Evolutionary conservation across 2,329 filamentous ascomycete species (phyloP).

Genomic region (Botrytis fabae): DNA sequence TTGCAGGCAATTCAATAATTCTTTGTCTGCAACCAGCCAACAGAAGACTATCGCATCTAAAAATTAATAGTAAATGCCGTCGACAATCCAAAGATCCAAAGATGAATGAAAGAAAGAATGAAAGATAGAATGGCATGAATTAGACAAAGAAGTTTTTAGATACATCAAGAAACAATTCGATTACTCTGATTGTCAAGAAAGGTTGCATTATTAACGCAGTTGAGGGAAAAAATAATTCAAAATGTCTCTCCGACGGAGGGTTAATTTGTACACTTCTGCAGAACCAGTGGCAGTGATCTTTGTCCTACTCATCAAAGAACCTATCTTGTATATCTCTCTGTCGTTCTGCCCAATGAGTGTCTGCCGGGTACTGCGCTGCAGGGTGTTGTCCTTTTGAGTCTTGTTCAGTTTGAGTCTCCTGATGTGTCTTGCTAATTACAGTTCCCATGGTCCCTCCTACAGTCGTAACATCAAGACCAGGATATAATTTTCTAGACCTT

Average conservation of each 20-base stretch:
- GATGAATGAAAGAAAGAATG: not conserved
- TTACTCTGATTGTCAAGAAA: not conserved
- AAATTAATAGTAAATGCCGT: too few species aligned
- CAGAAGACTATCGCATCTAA: too few species aligned
- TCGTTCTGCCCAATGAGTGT: not conserved
- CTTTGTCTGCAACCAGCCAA: not conserved
- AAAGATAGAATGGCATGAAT: not conserved
- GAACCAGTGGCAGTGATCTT: not conserved
- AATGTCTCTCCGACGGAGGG: too few species aligned
- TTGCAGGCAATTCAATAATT: not conserved
- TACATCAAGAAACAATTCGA: not conserved
- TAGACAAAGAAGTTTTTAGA: not conserved
- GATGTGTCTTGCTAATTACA: not conserved
- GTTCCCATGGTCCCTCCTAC: too few species aligned
- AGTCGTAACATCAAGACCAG: not conserved
- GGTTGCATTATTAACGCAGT: too few species aligned
- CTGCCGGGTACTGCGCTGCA: not conserved
- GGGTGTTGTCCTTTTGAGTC: not conserved
- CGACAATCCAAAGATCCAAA: not conserved
- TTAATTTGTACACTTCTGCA: too few species aligned
- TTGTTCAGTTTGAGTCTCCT: not conserved
- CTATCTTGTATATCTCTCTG: not conserved
- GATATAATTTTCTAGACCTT: not conserved
- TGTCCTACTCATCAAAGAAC: not conserved
- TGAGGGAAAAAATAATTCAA: too few species aligned